Conservation (phyloP, 495 filamentous ascomycete genomes). For the Podospora sp. region DNA sequence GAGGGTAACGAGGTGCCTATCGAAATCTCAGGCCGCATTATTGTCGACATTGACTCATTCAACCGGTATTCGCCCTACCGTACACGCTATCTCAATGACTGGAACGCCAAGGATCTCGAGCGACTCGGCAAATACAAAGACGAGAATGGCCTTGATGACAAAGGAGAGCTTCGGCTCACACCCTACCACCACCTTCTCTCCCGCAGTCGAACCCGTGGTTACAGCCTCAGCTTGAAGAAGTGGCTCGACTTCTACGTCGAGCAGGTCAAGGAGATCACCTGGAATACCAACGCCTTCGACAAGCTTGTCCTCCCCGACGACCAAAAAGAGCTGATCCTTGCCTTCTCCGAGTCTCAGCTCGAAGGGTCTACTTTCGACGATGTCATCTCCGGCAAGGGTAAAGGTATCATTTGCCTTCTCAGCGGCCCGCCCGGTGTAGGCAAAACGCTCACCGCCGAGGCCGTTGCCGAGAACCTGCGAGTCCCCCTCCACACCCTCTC, state of each 20-base stretch:
- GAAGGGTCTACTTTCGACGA: conserved; percentile 64
- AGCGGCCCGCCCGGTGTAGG: conserved; percentile 61
- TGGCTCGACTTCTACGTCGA: conserved; percentile 47
- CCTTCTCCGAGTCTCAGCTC: conserved; percentile 52
- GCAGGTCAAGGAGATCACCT: conserved; percentile 47
- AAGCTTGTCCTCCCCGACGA: conserved; percentile 54
- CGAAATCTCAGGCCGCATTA: conserved; percentile 36
- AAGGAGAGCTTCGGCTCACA: conserved; percentile 32
- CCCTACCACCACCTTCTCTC: conserved; percentile 48
- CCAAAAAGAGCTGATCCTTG: conserved; percentile 57
- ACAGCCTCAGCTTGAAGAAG: conserved; percentile 47
- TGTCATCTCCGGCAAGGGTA: conserved; percentile 58
- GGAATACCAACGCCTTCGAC: conserved; percentile 58
- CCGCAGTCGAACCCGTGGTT: conserved; percentile 46
- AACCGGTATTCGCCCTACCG: conserved; percentile 39
- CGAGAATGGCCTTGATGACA: conserved; percentile 19
- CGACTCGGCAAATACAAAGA: conserved; percentile 31
- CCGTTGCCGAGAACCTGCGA: conserved; percentile 54
- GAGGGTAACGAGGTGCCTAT: conserved; percentile 39
- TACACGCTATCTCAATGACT: conserved; percentile 33
- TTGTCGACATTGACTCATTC: conserved; percentile 42
- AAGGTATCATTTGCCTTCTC: conserved; percentile 62
- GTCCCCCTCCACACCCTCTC: conserved; percentile 59
- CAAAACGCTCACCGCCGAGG: conserved; percentile 63
- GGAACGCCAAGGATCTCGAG: conserved; percentile 35